Base-by-base conservation (phyloP, 2,329 filamentous ascomycete species). In the Colletotrichum ledebouriae region DNA sequence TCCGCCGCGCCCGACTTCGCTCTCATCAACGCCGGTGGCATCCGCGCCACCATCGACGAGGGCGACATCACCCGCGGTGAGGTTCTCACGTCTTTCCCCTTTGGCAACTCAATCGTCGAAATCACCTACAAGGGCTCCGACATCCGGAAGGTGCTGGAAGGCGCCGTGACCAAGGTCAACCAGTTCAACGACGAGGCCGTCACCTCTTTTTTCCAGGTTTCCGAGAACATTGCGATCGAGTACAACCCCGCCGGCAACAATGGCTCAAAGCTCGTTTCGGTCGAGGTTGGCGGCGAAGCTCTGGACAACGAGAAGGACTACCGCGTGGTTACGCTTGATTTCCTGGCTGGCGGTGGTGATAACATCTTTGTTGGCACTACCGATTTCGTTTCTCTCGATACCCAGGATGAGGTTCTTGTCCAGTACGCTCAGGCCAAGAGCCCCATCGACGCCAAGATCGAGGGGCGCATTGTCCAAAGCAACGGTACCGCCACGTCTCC, bases 21-120 rank as follows among this genome's bases (percentile, higher is more conserved):
- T 1, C 76, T 92, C 55, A 86, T 89, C 77, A 91, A 91, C 75
- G 85, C 86, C 1, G 89, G 89, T 13, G 89, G 89, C 33, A 84
- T 91, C 59, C 87, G 89, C 20, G 87, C 89, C 3, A 87, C 85
- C 41, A 91, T 91, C 59, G 87, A 89, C 47, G 75, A 78, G 17
- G 89, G 89, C 10, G 77, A 85, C 60, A 85, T 91, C 73, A 91
- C 88, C 3, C 86, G 88, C 41, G 89, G 89, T 60, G 84, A 89
- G 69, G 85, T 91, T 5, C 79, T 90, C 2, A 90, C 87, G 0
- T 83, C 87, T 0, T 91, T 91, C 77, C 89, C 89, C 44, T 91
- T 91, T 71, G 86, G 87, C 62, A 91, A 91, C 76, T 81, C 88
- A 50, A 81, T 91, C 20, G 87, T 89, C 9, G 86, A 90, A 72